Base-by-base conservation (phyloP, 768 basidiomycete genomes). In the Lactarius hatsudake region DNA sequence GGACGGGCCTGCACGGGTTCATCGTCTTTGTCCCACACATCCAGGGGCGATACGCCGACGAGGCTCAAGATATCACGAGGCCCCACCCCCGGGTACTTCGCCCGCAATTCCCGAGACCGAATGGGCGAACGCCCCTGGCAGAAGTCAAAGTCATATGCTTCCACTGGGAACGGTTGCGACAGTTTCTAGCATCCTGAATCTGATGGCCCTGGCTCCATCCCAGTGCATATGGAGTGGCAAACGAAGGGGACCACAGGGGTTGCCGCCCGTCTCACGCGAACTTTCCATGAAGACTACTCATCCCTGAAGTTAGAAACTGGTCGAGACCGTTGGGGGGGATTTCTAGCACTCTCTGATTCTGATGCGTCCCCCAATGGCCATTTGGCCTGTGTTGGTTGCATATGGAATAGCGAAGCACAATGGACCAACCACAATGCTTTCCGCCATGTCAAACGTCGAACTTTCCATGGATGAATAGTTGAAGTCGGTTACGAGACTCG, bases 11-110 rank as follows among this genome's bases (percentile, higher is more conserved):
- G 20, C 73, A 73, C 55, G 61, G 67, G 5, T 12, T 6, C 18
- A 77, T 79, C 63, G 59, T 64, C 32, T 69, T 32, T 69, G 17
- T 26, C 26, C 12, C 75, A 75, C 6, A 78, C 75, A 5, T 40
- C 15, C 38, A 81, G 38, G 79, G 78, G 1, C 67, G 65, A 13
- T 73, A 79, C 62, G 36, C 36, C 36, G 83, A 82, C 61, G 74
- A 75, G 62, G 80, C 78, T 53, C 74, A 77, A 28, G 80, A 81
- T 65, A 71, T 72, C 10, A 75, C 74, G 20, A 54, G 75, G 5
- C 57, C 9, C 28, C 13, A 80, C 80, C 28, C 13, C 80, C 80
- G 3, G 81, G 2, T 81, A 77, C 63, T 77, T 79, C 59, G 55
- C 63, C 36, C 65, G 69, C 20, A 32, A 75, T 79, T 17, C 68